A percentile compares a stretch with the other conserved stretches of the same genome.
Conservation (phyloP, 306 rosid species). For the Senna siamea region DNA sequence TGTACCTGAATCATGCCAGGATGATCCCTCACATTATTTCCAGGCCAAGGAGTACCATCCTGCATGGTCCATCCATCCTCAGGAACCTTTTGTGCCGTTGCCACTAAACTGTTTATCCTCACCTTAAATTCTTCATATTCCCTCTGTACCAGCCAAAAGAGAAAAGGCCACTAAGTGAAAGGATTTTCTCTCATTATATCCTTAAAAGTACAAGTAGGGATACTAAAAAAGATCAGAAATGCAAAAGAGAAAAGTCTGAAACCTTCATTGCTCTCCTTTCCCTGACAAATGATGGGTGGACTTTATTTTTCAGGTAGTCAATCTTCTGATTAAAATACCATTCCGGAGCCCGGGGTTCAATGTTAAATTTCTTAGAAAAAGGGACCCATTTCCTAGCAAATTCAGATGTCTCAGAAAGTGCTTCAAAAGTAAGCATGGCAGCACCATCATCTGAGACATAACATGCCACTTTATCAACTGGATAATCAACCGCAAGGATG, state of each 20-base stretch:
- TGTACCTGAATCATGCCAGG: slow-evolving; percentile 92
- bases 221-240: neutral
- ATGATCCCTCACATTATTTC: slow-evolving; percentile 81
- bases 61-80: slow-evolving; percentile 95
- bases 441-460: slow-evolving; percentile 95
- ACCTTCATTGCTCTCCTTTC: slow-evolving; percentile 91
- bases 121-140: slow-evolving; percentile 85
- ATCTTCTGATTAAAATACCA: slow-evolving; percentile 77
- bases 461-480: slow-evolving; percentile 79
- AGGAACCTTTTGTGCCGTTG: slow-evolving; percentile 75
- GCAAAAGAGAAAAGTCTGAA: neutral
- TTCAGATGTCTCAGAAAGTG: slow-evolving; percentile 81
- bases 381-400: slow-evolving; percentile 89
- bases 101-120: slow-evolving; percentile 68
- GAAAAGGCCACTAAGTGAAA: slow-evolving; percentile 6
- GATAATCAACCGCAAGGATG: slow-evolving; percentile 80
- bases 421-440: slow-evolving; percentile 89
- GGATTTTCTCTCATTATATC: slow-evolving; percentile 8
- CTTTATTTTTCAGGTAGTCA: slow-evolving; percentile 76
- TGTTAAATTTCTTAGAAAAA: slow-evolving; percentile 62
- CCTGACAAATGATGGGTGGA: slow-evolving; percentile 72
- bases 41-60: slow-evolving; percentile 90
- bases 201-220: neutral
- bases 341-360: slow-evolving; percentile 84
- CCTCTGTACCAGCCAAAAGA: slow-evolving; percentile 48